Evolutionary conservation across 805 yeast species (phyloP).

Genomic region (Danielia reshetovae): DNA sequence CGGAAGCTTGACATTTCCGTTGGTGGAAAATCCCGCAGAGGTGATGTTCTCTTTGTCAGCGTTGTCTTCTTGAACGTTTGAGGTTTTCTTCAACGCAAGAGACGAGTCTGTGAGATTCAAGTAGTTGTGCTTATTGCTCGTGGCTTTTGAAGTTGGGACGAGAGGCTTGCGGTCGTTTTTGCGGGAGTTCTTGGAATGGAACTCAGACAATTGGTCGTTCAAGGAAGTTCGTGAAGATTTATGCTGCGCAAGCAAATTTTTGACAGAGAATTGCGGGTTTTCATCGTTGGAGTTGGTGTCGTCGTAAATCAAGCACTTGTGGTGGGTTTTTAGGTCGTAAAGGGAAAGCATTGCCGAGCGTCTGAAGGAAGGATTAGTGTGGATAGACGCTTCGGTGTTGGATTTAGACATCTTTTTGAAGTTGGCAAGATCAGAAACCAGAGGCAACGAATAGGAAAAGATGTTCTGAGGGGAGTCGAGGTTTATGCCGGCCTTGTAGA

Average conservation of each 20-base stretch:
- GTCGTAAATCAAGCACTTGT: slow-evolving; percentile 31
- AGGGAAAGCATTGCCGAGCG: slow-evolving; percentile 44
- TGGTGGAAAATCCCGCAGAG: slow-evolving; percentile 42
- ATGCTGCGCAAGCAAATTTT: slow-evolving; percentile 36
- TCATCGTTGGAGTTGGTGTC: slow-evolving; percentile 21
- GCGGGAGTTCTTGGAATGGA: slow-evolving; percentile 11
- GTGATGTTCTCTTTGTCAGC: slow-evolving; percentile 2
- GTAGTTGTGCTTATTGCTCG: slow-evolving; percentile 26
- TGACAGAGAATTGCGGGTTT: slow-evolving; percentile 36
- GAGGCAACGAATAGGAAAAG: slow-evolving; percentile 24
- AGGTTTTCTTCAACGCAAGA: slow-evolving; percentile 31
- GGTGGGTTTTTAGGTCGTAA: slow-evolving; percentile 35
- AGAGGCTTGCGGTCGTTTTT: background rate
- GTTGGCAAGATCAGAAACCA: slow-evolving; percentile 20
- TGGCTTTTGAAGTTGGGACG: background rate
- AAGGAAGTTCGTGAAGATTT: slow-evolving; percentile 33
- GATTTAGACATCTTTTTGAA: slow-evolving; percentile 26
- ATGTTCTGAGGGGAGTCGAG: slow-evolving; percentile 15
- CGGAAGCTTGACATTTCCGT: slow-evolving; percentile 51
- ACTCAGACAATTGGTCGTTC: slow-evolving; percentile 25
- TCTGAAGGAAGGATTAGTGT: slow-evolving; percentile 42
- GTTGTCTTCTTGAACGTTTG: slow-evolving; percentile 2
- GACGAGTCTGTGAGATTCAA: slow-evolving; percentile 40
- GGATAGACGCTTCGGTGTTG: slow-evolving; percentile 34
- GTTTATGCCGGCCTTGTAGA: slow-evolving; percentile 26